Base-by-base conservation (phyloP, 805 yeast species). In the Hanseniaspora singularis region DNA sequence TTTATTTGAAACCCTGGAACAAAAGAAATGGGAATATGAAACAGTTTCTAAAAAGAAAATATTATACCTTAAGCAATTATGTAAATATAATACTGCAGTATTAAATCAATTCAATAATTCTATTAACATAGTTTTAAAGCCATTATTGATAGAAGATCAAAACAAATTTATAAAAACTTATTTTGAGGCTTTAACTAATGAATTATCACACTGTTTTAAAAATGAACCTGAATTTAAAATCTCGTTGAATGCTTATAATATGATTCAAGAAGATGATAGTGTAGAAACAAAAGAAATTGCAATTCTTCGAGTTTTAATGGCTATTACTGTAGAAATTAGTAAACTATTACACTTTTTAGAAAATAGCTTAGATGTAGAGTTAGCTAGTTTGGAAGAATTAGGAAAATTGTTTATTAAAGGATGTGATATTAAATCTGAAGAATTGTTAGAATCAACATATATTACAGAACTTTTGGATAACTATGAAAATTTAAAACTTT, bases 1-100 rank as follows among this genome's bases (percentile, higher is more conserved):
- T 23, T 66, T 59, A 36, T 61, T 59, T 27, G 59, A 55, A 24
- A 61, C 59, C 43, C 56, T 62, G 41, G 64, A 63, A 41, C 64
- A 64, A 47, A 55, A 56, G 51, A 58, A 56, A 45, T 53, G 55
- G 46, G 56, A 55, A 28, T 54, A 54, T 33, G 59, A 54, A 32
- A 56, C 57, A 19, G 52, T 47, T 18, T 45, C 52, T 24, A 45
- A 43, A 22, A 30, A 46, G 47, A 51, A 49, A 37, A 12, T 33
- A 11, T 10, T 11, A 9, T n/a, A 15, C 9, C 2, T 37, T 22
- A 42, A 22, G 14, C 19, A 38, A 5, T 20, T 37, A n/a, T 23
- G 32, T 10, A 28, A 40, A 11, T 47, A 46, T 26, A n/a, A 37
- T 18, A 31, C 15, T 16, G 20, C 22, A 2, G 12, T 22, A 1